These are phyloP conservation scores for Podila horticola DNA, from an alignment of 192 early-diverging fungal species.

Conservation along the genomic window DNA sequence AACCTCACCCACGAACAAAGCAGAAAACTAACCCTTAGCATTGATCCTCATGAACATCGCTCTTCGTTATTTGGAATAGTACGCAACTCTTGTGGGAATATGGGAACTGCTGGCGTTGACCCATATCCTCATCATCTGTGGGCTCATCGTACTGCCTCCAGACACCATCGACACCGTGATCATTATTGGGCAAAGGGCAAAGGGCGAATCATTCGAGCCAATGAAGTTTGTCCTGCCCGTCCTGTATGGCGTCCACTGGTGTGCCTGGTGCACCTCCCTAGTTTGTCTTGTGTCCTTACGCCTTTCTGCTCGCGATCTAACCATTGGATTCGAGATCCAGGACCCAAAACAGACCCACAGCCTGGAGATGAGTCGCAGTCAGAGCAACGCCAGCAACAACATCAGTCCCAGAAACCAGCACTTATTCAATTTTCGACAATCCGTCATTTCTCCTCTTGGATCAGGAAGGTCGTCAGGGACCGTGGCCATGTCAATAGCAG, in stretches of 20 bases:
- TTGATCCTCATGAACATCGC: neutral
- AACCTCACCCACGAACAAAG: neutral
- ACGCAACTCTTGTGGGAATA: slow-evolving; percentile 27
- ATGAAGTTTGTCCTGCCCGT: slow-evolving; percentile 16
- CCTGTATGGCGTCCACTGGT: slow-evolving; percentile 14
- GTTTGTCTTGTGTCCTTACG: slow-evolving; percentile 15
- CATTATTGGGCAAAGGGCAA: slow-evolving; percentile 20
- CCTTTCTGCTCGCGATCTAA: neutral
- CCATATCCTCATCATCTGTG: slow-evolving; percentile 30
- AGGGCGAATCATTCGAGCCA: neutral
- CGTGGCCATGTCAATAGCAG: neutral
- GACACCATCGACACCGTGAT: neutral
- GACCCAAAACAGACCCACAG: slow-evolving; percentile 18
- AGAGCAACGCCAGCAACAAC: slow-evolving; percentile 3
- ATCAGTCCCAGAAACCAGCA: slow-evolving; percentile 15
- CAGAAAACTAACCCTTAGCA: neutral
- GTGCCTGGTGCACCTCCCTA: slow-evolving; percentile 13
- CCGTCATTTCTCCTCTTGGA: slow-evolving; percentile 26
- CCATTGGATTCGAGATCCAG: slow-evolving; percentile 13
- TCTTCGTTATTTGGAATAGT: slow-evolving; percentile 5
- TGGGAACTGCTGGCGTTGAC: slow-evolving; percentile 38
- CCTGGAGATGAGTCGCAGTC: slow-evolving; percentile 8
- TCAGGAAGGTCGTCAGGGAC: neutral
- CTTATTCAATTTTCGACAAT: slow-evolving; percentile 34
- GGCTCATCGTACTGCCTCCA: slow-evolving; percentile 9